Percentiles rank a stretch among this genome's conserved stretches.
Conservation (phyloP, 2,329 filamentous ascomycete species). For the Apiospora malaysiana region DNA sequence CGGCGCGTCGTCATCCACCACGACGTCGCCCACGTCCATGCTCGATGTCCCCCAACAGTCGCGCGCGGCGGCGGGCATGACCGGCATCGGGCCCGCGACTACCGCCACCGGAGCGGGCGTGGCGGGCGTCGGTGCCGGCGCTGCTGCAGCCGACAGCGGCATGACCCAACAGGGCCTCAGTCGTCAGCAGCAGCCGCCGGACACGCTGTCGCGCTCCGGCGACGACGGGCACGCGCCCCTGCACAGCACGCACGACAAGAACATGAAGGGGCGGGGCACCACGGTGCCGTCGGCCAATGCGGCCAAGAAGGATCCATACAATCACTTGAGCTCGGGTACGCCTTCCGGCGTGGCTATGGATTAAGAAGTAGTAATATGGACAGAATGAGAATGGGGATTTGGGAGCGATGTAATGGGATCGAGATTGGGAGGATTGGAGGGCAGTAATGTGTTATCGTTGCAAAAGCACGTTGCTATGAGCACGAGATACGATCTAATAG, state of each 20-base stretch:
- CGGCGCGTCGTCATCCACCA: neutral
- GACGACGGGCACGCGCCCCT: neutral
- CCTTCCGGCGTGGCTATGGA: conserved; percentile 3
- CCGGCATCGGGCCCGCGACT: neutral
- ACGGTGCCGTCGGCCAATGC: neutral
- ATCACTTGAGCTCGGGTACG: neutral
- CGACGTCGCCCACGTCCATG: neutral
- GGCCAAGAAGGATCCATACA: conserved; percentile 7
- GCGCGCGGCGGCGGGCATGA: neutral
- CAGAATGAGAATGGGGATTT: neutral
- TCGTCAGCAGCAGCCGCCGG: neutral
- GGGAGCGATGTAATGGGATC: neutral
- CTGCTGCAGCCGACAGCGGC: neutral
- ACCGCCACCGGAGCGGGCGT: neutral
- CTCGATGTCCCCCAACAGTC: neutral
- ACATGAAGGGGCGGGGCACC: neutral
- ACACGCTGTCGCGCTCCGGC: neutral
- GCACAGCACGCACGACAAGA: neutral
- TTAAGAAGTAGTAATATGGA: too few relatives aligned
- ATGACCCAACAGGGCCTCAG: neutral
- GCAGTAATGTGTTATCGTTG: neutral
- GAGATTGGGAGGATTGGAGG: neutral
- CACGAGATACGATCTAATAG: neutral
- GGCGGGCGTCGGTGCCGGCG: neutral
- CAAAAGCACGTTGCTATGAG: neutral